A percentile compares a stretch with the other conserved stretches of the same genome.
phyloP scores from a whole-genome alignment of 139 green algal genomes.

The Tetradesmus lagerheimii region DNA sequence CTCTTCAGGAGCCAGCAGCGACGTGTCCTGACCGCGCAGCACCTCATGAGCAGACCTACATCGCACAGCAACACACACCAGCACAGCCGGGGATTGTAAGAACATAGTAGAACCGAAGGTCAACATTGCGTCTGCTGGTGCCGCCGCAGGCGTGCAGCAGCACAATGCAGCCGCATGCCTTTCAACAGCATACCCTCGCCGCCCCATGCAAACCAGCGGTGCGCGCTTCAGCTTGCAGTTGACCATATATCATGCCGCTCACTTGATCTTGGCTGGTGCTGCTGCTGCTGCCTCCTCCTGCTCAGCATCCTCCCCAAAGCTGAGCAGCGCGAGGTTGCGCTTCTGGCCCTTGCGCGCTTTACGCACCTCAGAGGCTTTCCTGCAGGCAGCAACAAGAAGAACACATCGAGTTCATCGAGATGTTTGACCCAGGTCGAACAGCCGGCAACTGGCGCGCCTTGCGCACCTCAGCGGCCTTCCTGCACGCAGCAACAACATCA shows the following conservation, averaged over 20 bases:
- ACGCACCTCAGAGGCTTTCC: slow-evolving; percentile 51
- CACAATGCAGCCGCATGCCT: not conserved
- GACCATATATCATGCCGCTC: not conserved
- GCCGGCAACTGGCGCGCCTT: no score
- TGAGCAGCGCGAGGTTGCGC: slow-evolving; percentile 89
- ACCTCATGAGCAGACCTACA: slow-evolving; percentile 76
- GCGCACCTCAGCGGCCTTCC: slow-evolving; percentile 48
- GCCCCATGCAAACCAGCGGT: no score
- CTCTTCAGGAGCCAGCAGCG: slow-evolving; percentile 38
- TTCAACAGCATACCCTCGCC: no score
- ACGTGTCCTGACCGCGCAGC: slow-evolving; percentile 56
- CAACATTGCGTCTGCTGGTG: no score
- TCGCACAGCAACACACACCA: not conserved
- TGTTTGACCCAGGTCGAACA: no score
- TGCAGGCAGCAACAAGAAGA: slow-evolving; percentile 27
- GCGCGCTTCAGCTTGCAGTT: no score
- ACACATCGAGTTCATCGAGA: no score
- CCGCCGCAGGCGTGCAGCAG: no score
- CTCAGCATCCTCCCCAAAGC: slow-evolving; percentile 85
- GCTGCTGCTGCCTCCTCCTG: slow-evolving; percentile 65
- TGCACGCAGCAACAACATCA: slow-evolving; percentile 18
- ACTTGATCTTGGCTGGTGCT: slow-evolving; percentile 57
- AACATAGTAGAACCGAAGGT: no score
- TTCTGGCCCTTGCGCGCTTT: slow-evolving; percentile 59
- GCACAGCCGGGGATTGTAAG: not conserved